phyloP scores from a whole-genome alignment of 2,329 filamentous ascomycete genomes.

The Fusarium sp. region DNA sequence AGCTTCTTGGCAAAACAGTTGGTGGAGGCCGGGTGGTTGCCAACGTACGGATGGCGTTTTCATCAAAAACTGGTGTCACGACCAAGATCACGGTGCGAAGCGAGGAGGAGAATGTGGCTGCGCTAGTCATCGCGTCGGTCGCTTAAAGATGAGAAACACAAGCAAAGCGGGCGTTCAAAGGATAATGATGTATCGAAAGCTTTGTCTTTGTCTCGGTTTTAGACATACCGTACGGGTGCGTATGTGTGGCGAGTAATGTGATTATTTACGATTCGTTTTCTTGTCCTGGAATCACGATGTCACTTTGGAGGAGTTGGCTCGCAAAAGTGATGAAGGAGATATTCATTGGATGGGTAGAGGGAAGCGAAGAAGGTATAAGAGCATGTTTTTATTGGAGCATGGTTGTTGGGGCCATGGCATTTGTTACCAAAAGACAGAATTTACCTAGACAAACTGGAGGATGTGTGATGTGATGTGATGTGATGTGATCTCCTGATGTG shows the following conservation, averaged over 20 bases:
- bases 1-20: slow-evolving; percentile 95
- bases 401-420: slow-evolving; percentile 34
- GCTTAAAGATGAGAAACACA: slow-evolving; percentile 67
- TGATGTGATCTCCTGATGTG: not conserved
- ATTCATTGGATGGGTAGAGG: slow-evolving; percentile 32
- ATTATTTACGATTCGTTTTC: slow-evolving; percentile 42
- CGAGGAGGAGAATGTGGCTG: slow-evolving; percentile 92
- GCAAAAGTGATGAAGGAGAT: slow-evolving; percentile 16
- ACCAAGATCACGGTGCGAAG: slow-evolving; percentile 94
- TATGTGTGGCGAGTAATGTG: slow-evolving; percentile 40
- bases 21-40: slow-evolving; percentile 89
- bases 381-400: slow-evolving; percentile 40
- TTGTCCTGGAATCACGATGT: slow-evolving; percentile 24
- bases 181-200: slow-evolving; percentile 54
- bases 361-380: slow-evolving; percentile 40
- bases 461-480: not conserved
- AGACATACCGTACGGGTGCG: slow-evolving; percentile 43
- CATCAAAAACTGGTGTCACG: slow-evolving; percentile 91
- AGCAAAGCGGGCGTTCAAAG: slow-evolving; percentile 53
- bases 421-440: slow-evolving; percentile 39
- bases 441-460: slow-evolving; percentile 1
- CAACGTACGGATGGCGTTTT: slow-evolving; percentile 92
- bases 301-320: slow-evolving; percentile 8
- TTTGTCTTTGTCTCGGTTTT: slow-evolving; percentile 45
- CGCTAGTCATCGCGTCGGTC: slow-evolving; percentile 85